Base-by-base conservation (phyloP, 306 rosid species). In the Begonia loranthoides region DNA sequence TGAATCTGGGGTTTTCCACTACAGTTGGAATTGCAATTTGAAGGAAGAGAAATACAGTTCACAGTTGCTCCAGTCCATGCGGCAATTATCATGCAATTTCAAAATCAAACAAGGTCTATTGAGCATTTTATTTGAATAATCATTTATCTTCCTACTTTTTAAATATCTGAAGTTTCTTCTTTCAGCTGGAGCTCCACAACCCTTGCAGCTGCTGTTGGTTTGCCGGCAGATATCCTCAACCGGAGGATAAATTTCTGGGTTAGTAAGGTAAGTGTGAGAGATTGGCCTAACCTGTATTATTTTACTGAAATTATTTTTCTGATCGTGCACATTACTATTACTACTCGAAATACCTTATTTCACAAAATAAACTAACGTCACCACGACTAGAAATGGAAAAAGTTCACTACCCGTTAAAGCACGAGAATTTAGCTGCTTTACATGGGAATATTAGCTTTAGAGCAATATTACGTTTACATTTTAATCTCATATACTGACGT, bases 11-110 rank as follows among this genome's bases (percentile, higher is more conserved):
- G 36, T 54, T 22, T 65, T 62, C 60, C 45, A 45, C 54, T 66
- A 33, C 41, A 90, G 97, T 66, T 90, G 79, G 95, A 90, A 73
- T 72, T 90, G 80, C 90, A 82, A 66, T 85, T 90, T 72, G 85
- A 85, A 66, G 95, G 85, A 64, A 79, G 86, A 72, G 78, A 54
- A 71, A 51, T 85, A 69, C 90, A 66, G 72, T 90, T 90, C 68
- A 74, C 74, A 15, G 94, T 90, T 15, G 72, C 85, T 58, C 95
- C 97, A 17, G 66, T 82, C 36, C 95, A 82, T 59, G 95, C 97
- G 54, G 85, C 87, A 44, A 85, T 82, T 51, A 74, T 85, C 52
- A 79, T 85, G 87, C 80, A 78, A 46, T 89, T 89, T 67, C 95
- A 84, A 74, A 78, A 82, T 52, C 78, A 79, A 73, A 62, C 70